Evolutionary conservation across 495 filamentous ascomycete species (phyloP).

Genomic region (Penicillium cosmopolitanum): DNA sequence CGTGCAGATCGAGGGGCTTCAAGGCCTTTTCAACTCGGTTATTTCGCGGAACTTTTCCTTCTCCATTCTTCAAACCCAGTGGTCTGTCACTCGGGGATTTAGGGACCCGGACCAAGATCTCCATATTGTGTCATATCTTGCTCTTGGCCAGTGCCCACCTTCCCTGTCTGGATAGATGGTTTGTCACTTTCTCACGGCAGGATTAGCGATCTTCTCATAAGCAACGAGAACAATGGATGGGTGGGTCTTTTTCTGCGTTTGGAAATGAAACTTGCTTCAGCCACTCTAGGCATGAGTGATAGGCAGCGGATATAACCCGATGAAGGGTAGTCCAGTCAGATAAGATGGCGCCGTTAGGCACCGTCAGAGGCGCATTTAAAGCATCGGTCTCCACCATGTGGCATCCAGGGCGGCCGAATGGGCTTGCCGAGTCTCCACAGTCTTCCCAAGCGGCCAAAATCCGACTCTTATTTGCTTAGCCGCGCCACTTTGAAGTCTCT

Average conservation of each 20-base stretch:
- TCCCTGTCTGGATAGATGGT: slow-evolving; percentile 12
- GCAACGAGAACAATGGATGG: background rate
- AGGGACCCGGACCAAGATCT: slow-evolving; percentile 7
- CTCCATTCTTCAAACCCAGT: background rate
- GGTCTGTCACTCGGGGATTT: slow-evolving; percentile 5
- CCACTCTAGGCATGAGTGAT: background rate
- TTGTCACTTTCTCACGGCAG: slow-evolving; percentile 7
- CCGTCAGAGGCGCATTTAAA: background rate
- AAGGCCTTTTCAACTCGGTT: slow-evolving; percentile 3
- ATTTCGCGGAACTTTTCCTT: background rate
- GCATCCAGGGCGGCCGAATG: background rate
- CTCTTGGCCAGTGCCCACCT: slow-evolving; percentile 10
- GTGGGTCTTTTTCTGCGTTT: slow-evolving; percentile 1
- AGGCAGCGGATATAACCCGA: slow-evolving; percentile 2
- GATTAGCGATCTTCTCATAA: slow-evolving; percentile 13
- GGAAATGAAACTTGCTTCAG: slow-evolving; percentile 1
- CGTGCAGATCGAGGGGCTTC: background rate
- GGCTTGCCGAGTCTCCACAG: slow-evolving; percentile 7
- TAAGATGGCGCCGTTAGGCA: slow-evolving; percentile 3
- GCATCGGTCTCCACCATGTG: slow-evolving; percentile 1
- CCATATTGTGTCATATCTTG: slow-evolving; percentile 16
- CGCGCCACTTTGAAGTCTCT: slow-evolving; percentile 3
- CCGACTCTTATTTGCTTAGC: slow-evolving; percentile 9
- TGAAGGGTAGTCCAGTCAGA: slow-evolving; percentile 1
- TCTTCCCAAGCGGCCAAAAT: slow-evolving; percentile 11